phyloP scores from a whole-genome alignment of 164 flowering plant genomes.

The Buxus sempervirens region DNA sequence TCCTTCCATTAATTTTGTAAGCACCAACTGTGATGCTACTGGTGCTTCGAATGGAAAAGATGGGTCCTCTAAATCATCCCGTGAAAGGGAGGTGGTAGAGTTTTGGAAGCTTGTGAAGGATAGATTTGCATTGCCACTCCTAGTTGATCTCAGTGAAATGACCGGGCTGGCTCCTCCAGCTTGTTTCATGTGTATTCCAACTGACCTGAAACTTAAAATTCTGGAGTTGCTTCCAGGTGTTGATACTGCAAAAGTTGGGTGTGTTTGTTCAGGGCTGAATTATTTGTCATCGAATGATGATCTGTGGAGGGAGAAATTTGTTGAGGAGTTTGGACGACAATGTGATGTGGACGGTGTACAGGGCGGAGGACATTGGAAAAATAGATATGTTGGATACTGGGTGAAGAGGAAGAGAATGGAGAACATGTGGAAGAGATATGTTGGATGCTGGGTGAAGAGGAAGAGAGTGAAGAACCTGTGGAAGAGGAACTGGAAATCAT shows the following conservation, averaged over 20 bases:
- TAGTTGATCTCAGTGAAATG: slow-evolving; percentile 61
- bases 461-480: slow-evolving; percentile 17
- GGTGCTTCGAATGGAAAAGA: slow-evolving; percentile 6
- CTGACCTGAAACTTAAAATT: slow-evolving; percentile 63
- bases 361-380: slow-evolving; percentile 36
- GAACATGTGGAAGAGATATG: slow-evolving; percentile 9
- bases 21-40: slow-evolving; percentile 20
- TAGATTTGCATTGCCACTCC: slow-evolving; percentile 66
- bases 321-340: slow-evolving; percentile 45
- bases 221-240: slow-evolving; percentile 52
- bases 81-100: slow-evolving; percentile 45
- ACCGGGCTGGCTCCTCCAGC: slow-evolving; percentile 57
- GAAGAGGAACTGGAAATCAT: too few relatives aligned
- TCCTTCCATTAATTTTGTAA: slow-evolving; percentile 33
- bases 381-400: slow-evolving; percentile 31
- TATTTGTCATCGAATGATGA: slow-evolving; percentile 47
- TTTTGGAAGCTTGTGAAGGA: slow-evolving; percentile 85
- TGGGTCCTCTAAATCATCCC: slow-evolving; percentile 13
- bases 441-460: slow-evolving; percentile 24
- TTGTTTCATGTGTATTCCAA: slow-evolving; percentile 63
- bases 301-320: slow-evolving; percentile 64
- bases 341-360: background rate
- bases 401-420: slow-evolving; percentile 23
- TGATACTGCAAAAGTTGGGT: slow-evolving; percentile 51
- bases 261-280: slow-evolving; percentile 53